Conservation (phyloP, 176 grass and related monocot genomes). For the Elymus sibiricus region DNA sequence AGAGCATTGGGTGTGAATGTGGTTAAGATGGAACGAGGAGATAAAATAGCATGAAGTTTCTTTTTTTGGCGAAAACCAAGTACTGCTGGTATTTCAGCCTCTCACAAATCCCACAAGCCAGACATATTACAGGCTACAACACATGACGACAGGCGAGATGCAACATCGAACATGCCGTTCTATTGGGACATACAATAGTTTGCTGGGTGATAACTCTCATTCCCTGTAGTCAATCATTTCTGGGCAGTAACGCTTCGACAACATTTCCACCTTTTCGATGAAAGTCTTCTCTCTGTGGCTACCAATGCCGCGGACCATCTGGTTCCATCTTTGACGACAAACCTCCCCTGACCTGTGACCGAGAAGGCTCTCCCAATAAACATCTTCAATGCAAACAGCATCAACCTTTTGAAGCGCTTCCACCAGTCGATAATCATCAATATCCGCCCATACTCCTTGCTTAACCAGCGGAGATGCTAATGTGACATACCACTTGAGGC, state of each 20-base stretch:
- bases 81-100: too few species aligned
- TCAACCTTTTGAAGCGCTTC: slow-evolving; percentile 56
- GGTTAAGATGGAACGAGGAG: too few species aligned
- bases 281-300: slow-evolving; percentile 52
- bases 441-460: slow-evolving; percentile 52
- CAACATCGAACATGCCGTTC: too few species aligned
- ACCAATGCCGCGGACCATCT: slow-evolving; percentile 65
- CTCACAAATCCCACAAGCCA: too few species aligned
- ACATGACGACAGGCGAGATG: too few species aligned
- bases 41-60: too few species aligned
- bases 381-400: slow-evolving; percentile 69
- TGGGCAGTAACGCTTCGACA: slow-evolving; percentile 45
- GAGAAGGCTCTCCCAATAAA: slow-evolving; percentile 84
- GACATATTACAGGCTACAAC: too few species aligned
- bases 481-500: slow-evolving; percentile 41
- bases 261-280: slow-evolving; percentile 65
- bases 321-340: slow-evolving; percentile 59
- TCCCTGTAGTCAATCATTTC: slow-evolving; percentile 70
- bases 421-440: slow-evolving; percentile 62
- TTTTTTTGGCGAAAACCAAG: too few species aligned
- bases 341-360: slow-evolving; percentile 64
- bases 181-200: too few species aligned
- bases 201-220: too few species aligned
- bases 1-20: too few species aligned
- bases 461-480: slow-evolving; percentile 30